phyloP scores from a whole-genome alignment of 1,284 basidiomycete genomes.

The Sporisorium sorghi region DNA sequence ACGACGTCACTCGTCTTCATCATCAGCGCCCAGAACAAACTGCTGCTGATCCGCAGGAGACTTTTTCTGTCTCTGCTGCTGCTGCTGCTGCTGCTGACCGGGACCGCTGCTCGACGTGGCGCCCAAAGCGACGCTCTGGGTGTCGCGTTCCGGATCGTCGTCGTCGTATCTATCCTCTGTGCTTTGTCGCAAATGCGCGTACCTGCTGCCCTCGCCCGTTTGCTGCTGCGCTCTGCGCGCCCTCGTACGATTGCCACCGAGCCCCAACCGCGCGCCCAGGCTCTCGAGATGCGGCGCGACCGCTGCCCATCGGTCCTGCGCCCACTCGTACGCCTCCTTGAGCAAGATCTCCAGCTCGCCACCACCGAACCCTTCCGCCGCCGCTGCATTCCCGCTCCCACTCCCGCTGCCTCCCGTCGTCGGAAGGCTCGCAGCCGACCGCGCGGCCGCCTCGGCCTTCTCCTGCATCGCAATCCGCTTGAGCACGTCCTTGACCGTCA shows the following conservation, averaged over 20 bases:
- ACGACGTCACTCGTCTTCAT: conserved; percentile 5
- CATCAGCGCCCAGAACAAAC: conserved; percentile 53
- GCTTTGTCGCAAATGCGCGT: conserved; percentile 23
- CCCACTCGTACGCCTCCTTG: conserved; percentile 51
- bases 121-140: conserved; percentile 1
- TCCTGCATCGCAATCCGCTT: conserved; percentile 63
- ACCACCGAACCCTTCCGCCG: conserved; percentile 26
- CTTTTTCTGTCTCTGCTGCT: conserved; percentile 9
- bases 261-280: not conserved
- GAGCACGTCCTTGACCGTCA: conserved; percentile 96
- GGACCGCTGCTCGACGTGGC: conserved; percentile 7
- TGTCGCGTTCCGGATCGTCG: not conserved
- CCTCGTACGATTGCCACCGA: not conserved
- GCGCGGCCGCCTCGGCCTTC: conserved; percentile 41
- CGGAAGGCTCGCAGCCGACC: conserved; percentile 13
- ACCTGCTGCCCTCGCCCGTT: conserved; percentile 14
- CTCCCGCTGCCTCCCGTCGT: too few relatives aligned
- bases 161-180: conserved; percentile 13
- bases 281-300: conserved; percentile 20
- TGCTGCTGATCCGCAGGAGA: conserved; percentile 23
- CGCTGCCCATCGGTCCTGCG: conserved; percentile 14
- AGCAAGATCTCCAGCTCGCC: conserved; percentile 57
- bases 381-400: too few relatives aligned
- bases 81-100: too few relatives aligned
- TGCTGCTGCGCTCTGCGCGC: not conserved